Conservation (phyloP, 495 filamentous ascomycete genomes). For the Massariosphaeria phaeospora region DNA sequence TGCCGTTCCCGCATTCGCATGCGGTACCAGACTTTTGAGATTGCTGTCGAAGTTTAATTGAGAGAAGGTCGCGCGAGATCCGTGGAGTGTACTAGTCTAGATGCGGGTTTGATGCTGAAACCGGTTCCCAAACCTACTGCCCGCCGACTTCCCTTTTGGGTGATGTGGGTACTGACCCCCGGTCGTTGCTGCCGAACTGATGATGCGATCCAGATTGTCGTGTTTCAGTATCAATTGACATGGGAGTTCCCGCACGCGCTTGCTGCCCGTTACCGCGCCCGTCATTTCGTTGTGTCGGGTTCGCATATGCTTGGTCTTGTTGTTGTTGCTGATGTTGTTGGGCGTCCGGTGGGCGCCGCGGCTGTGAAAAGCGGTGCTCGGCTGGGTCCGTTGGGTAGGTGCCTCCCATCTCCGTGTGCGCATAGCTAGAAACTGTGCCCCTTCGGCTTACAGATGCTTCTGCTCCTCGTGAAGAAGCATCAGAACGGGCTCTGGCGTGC, state of each 20-base stretch:
- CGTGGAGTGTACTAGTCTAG: too few species aligned
- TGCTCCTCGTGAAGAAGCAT: slow-evolving; percentile 48
- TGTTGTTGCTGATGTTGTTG: slow-evolving; percentile 15
- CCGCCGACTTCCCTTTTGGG: slow-evolving; percentile 31
- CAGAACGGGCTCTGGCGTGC: slow-evolving; percentile 67
- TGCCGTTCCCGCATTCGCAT: neutral
- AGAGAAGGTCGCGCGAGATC: too few species aligned
- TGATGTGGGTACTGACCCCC: slow-evolving; percentile 25
- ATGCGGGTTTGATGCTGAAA: slow-evolving; percentile 17
- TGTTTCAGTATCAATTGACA: slow-evolving; percentile 32
- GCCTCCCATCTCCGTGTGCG: slow-evolving; percentile 9
- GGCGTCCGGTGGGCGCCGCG: slow-evolving; percentile 15
- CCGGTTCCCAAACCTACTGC: slow-evolving; percentile 22
- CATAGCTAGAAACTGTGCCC: slow-evolving; percentile 24
- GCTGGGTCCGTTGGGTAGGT: slow-evolving; percentile 3
- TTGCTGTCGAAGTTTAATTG: slow-evolving; percentile 1
- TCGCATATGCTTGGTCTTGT: slow-evolving; percentile 13
- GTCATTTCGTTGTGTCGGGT: slow-evolving; percentile 19
- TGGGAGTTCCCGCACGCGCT: slow-evolving; percentile 26
- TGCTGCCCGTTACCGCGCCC: slow-evolving; percentile 22
- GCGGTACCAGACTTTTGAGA: neutral
- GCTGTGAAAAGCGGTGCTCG: slow-evolving; percentile 22
- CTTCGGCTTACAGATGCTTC: slow-evolving; percentile 28
- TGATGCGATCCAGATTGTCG: slow-evolving; percentile 29
- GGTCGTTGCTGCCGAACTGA: slow-evolving; percentile 20